Conservation (phyloP, 1,139 yeast species). For the Yamadazyma dushanensis region DNA sequence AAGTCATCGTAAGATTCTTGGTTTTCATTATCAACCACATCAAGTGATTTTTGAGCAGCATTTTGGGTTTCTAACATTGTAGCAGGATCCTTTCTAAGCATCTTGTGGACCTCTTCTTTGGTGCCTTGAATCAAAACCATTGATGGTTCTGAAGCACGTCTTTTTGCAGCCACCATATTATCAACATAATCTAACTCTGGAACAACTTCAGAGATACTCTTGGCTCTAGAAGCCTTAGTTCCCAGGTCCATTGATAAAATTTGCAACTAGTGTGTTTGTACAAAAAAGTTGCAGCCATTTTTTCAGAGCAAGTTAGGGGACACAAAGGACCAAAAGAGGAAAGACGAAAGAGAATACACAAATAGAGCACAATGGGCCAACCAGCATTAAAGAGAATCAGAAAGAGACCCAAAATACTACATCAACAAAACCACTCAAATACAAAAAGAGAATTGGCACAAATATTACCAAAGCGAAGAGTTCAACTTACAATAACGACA, state of each 20-base stretch:
- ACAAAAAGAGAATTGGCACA: no score
- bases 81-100: no score
- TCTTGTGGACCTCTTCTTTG: no score
- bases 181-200: no score
- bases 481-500: no score
- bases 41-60: neutral
- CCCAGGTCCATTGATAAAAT: neutral
- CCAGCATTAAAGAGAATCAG: neutral
- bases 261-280: neutral
- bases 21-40: neutral
- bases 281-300: constrained; percentile 3
- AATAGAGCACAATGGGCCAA: no score
- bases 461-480: no score
- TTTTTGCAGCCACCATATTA: neutral
- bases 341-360: no score
- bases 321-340: no score
- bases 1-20: constrained; percentile 2
- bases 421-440: no score
- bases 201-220: neutral
- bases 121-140: no score
- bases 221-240: neutral
- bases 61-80: neutral
- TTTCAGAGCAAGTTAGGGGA: no score
- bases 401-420: neutral
- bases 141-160: constrained; percentile 1